Evolutionary conservation across 2,329 filamentous ascomycete genomes (phyloP), one percentile per base, ranked within the genome.

Genomic region (Curvularia eragrostidis): DNA sequence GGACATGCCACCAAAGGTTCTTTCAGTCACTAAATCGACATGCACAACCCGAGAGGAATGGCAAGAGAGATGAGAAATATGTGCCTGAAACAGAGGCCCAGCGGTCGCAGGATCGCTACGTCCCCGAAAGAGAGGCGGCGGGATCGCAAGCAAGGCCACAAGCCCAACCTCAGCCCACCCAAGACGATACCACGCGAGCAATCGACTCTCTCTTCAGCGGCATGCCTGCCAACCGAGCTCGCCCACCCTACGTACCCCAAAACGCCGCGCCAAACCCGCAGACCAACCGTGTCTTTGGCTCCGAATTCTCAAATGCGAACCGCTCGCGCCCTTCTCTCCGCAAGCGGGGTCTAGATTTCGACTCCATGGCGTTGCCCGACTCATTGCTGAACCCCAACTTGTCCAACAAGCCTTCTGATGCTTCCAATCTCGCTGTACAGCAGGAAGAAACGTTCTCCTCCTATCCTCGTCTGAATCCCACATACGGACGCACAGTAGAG

Each of bases 401-500:
- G 6, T 47, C 59, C 50, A 68, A 67, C 63, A 66, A 69, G 52
- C 61, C 66, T 32, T 56, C 52, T 34, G 56, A 61, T 21, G 47
- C 59, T 5, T 44, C 56, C 8, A 53, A 43, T 0, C 63, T 69
- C 15, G 62, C 58, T 3, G 51, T 56, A 1, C 65, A 67, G 42
- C 67, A 68, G 23, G 56, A 63, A 41, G 62, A 63, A n/a, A 63
- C 65, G 0, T 66, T 69, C 18, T 62, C 60, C 12, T 63, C 62
- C 34, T 75, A 69, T 50, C 73, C 73, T 7, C 67, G 73, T 12
- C 63, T 82, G 44, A 74, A 77, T 38, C 72, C 79, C 3, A 71
- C 66, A 5, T 73, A 77, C 12, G 81, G 81, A 4, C 72, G 80
- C 30, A 76, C 72, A 1, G 68, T 82, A 12, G 66, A 74, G 4